phyloP scores from a whole-genome alignment of 768 basidiomycete genomes.

The Auricularia sp. region DNA sequence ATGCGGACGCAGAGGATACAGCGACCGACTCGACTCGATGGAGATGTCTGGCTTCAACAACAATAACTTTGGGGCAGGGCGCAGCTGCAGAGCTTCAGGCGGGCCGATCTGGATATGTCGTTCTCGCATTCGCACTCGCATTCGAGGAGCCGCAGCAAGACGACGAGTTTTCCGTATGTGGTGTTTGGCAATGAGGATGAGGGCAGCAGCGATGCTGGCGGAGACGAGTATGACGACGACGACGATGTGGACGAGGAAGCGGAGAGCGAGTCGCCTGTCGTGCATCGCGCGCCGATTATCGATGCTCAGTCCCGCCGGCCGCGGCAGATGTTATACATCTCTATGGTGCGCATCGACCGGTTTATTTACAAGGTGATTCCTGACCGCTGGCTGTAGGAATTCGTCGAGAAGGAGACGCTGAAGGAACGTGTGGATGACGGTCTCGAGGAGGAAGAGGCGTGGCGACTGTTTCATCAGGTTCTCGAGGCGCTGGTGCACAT shows the following conservation, averaged over 20 bases:
- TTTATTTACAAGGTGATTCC: slow-evolving; percentile 6
- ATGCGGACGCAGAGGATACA: background rate
- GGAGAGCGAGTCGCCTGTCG: slow-evolving; percentile 9
- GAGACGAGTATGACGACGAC: slow-evolving; percentile 32
- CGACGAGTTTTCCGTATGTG: background rate
- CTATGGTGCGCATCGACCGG: slow-evolving; percentile 53
- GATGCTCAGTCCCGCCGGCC: slow-evolving; percentile 6
- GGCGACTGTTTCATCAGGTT: slow-evolving; percentile 84
- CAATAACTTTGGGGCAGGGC: no score
- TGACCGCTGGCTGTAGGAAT: slow-evolving; percentile 43
- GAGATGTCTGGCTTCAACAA: no score
- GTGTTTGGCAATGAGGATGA: slow-evolving; percentile 27
- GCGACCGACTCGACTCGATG: background rate
- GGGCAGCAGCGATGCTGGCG: slow-evolving; percentile 26
- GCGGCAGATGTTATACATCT: slow-evolving; percentile 72
- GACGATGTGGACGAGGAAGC: slow-evolving; percentile 15
- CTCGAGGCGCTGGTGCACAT: slow-evolving; percentile 86
- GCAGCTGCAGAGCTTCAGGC: background rate
- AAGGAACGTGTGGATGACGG: slow-evolving; percentile 80
- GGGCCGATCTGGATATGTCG: background rate
- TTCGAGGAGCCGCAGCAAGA: background rate
- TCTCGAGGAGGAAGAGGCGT: slow-evolving; percentile 73
- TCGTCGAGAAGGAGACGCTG: slow-evolving; percentile 83
- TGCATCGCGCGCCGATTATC: background rate
- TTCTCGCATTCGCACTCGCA: background rate